A percentile compares a stretch with the other conserved stretches of the same genome.
Conservation (phyloP, 1,284 basidiomycete species). For the Porodaedalea pini region DNA sequence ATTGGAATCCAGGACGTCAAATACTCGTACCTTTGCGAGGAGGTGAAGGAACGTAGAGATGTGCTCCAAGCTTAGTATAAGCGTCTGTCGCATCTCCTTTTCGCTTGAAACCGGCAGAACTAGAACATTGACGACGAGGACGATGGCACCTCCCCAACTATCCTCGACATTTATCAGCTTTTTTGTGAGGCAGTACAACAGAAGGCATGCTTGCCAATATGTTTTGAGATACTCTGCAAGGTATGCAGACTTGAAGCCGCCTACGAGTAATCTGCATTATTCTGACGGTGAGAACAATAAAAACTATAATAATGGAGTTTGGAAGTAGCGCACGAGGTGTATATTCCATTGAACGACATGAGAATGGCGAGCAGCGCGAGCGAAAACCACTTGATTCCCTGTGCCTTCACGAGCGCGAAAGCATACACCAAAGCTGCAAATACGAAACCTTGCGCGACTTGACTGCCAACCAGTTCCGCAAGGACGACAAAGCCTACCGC, state of each 20-base stretch:
- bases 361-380: slow-evolving; percentile 31
- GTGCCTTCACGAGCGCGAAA: slow-evolving; percentile 27
- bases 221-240: slow-evolving; percentile 31
- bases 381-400: slow-evolving; percentile 28
- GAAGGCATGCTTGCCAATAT: slow-evolving; percentile 26
- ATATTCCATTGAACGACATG: slow-evolving; percentile 32
- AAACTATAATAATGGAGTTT: neutral
- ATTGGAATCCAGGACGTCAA: neutral
- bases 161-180: neutral
- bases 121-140: slow-evolving; percentile 32
- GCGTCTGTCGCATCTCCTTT: slow-evolving; percentile 31
- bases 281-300: neutral
- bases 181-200: neutral
- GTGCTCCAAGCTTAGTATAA: slow-evolving; percentile 33
- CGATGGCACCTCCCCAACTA: slow-evolving; percentile 31
- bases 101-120: slow-evolving; percentile 33
- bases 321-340: slow-evolving; percentile 10
- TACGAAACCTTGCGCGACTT: slow-evolving; percentile 34
- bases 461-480: slow-evolving; percentile 28
- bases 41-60: slow-evolving; percentile 30
- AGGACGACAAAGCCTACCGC: slow-evolving; percentile 31
- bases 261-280: slow-evolving; percentile 2
- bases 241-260: slow-evolving; percentile 26
- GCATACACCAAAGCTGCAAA: slow-evolving; percentile 32
- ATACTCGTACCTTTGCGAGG: slow-evolving; percentile 29